These are phyloP conservation scores for Cardamine chenopodiifolia DNA, from an alignment of 345 rosid genomes.

Conservation along the genomic window DNA sequence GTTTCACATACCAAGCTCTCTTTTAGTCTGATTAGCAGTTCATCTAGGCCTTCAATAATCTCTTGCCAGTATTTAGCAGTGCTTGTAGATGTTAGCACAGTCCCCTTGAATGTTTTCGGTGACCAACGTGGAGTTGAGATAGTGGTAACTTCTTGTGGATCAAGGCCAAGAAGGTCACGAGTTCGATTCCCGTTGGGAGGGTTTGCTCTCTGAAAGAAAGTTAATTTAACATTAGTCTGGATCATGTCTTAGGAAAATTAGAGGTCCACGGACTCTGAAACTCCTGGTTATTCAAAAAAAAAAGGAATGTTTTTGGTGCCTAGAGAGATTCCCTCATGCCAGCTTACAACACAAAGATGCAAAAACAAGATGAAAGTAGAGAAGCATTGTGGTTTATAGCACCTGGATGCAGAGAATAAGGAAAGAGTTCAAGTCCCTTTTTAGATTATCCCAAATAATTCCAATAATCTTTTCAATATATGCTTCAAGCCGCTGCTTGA, in stretches of 20 bases:
- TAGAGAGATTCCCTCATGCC: constrained; percentile 37
- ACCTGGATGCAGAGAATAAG: constrained; percentile 94
- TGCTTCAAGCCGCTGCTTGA: constrained; percentile 96
- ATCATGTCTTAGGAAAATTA: too few species aligned
- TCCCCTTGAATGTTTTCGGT: constrained; percentile 82
- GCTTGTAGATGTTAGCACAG: constrained; percentile 46
- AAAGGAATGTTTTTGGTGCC: constrained; percentile 93
- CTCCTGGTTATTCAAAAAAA: too few species aligned
- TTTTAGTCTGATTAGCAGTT: constrained; percentile 69
- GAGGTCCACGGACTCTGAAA: too few species aligned
- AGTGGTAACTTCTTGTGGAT: too few species aligned
- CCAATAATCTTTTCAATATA: constrained; percentile 95
- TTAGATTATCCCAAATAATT: constrained; percentile 92
- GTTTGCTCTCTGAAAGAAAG: too few species aligned
- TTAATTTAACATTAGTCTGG: too few species aligned
- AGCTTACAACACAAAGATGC: constrained; percentile 13
- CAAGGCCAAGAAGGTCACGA: too few species aligned
- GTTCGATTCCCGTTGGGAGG: too few species aligned
- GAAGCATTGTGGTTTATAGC: constrained; percentile 23
- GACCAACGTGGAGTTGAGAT: too few species aligned
- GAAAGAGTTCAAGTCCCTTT: constrained; percentile 74
- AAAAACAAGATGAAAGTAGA: constrained; percentile 14
- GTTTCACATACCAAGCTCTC: constrained; percentile 77
- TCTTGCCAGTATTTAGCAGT: constrained; percentile 91
- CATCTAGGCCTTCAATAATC: constrained; percentile 78